These are phyloP conservation scores for Phytophthora hybrid DNA, from an alignment of 352 stramenopile species.

Conservation along the genomic window DNA sequence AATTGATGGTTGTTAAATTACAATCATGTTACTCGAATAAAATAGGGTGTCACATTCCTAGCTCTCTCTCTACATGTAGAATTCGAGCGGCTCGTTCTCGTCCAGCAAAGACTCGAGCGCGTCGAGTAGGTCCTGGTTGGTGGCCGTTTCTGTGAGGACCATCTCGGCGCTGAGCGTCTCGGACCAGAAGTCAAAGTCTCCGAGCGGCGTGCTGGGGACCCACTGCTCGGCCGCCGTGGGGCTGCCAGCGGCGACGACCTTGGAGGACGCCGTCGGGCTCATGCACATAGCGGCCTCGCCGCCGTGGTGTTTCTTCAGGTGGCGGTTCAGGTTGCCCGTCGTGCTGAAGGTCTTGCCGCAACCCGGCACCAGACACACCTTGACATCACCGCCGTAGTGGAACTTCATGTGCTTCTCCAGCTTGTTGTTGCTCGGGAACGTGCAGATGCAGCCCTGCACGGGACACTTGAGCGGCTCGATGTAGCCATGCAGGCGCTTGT, in stretches of 20 bases:
- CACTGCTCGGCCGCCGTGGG: constrained; percentile 37
- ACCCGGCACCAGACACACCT: constrained; percentile 43
- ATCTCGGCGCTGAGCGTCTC: constrained; percentile 24
- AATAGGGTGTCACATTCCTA: constrained; percentile 18
- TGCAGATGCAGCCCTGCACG: constrained; percentile 34
- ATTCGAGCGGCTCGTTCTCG: constrained; percentile 34
- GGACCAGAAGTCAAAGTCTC: constrained; percentile 28
- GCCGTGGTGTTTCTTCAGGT: constrained; percentile 49
- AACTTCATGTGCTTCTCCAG: constrained; percentile 41
- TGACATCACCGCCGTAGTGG: constrained; percentile 37
- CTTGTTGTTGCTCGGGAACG: constrained; percentile 41
- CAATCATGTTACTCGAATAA: constrained; percentile 33
- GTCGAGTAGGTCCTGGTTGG: constrained; percentile 47
- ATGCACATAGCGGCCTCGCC: constrained; percentile 9
- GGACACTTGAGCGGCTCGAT: constrained; percentile 45
- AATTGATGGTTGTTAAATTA: constrained; percentile 30
- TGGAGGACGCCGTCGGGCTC: constrained; percentile 19
- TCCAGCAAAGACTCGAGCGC: constrained; percentile 48
- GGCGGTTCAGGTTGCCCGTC: constrained; percentile 53
- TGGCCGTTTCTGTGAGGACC: constrained; percentile 27
- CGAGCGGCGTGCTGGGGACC: constrained; percentile 12
- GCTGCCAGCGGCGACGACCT: constrained; percentile 22
- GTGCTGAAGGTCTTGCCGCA: constrained; percentile 60
- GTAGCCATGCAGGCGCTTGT: constrained; percentile 49
- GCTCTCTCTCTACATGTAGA: constrained; percentile 12